Evolutionary conservation across 371 early-diverging fungal genomes (phyloP).

Genomic region (Syncephalastrum racemosum): DNA sequence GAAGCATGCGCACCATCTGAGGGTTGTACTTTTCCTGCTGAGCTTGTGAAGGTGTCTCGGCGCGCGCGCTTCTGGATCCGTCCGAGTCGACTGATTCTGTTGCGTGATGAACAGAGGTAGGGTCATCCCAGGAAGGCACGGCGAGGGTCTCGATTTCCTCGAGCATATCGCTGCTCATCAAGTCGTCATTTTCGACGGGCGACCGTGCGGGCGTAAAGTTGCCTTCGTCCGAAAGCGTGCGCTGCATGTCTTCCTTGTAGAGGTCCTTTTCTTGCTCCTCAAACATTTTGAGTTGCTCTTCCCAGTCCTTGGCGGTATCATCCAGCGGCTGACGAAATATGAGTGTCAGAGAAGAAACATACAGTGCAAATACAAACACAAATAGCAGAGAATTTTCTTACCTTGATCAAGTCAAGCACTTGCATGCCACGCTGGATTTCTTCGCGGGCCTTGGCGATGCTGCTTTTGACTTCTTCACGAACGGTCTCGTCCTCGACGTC

Average conservation of each 20-base stretch:
- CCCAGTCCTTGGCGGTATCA: slow-evolving; percentile 42
- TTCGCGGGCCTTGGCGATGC: slow-evolving; percentile 62
- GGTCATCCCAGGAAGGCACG: slow-evolving; percentile 44
- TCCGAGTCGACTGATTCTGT: no score
- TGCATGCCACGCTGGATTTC: slow-evolving; percentile 60
- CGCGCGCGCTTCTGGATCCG: no score
- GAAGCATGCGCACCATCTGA: slow-evolving; percentile 52
- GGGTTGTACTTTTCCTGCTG: slow-evolving; percentile 29
- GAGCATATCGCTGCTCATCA: slow-evolving; percentile 20
- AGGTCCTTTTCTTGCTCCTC: slow-evolving; percentile 35
- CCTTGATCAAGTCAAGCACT: slow-evolving; percentile 49
- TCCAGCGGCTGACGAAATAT: slow-evolving; percentile 25
- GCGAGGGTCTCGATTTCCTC: slow-evolving; percentile 40
- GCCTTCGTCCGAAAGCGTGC: slow-evolving; percentile 37
- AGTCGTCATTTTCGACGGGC: slow-evolving; percentile 25
- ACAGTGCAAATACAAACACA: neutral
- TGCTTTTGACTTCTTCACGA: slow-evolving; percentile 46
- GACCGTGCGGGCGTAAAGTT: slow-evolving; percentile 38
- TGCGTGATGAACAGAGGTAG: neutral
- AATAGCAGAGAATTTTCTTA: neutral
- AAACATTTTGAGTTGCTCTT: slow-evolving; percentile 40
- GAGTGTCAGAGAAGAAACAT: neutral
- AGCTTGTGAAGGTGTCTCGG: no score
- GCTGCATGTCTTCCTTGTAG: slow-evolving; percentile 29
- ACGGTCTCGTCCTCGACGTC: slow-evolving; percentile 32